A percentile compares a stretch with the other conserved stretches of the same genome.
phyloP scores from a whole-genome alignment of 768 basidiomycete genomes.

The Pluteus cervinus region DNA sequence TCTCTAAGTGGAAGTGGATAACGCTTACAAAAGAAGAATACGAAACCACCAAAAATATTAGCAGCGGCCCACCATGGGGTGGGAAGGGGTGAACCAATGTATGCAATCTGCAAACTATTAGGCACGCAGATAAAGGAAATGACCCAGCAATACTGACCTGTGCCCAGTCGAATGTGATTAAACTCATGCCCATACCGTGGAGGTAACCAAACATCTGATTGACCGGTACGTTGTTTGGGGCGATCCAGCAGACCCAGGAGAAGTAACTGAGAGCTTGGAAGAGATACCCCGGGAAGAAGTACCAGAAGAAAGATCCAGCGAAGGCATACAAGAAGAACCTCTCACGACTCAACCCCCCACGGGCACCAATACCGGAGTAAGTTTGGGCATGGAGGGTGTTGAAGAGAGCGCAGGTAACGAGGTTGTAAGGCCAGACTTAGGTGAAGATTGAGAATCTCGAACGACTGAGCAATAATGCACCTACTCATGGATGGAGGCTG shows the following conservation, averaged over 20 bases:
- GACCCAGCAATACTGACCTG: conserved; percentile 35
- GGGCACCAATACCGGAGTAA: conserved; percentile 59
- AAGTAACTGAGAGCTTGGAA: conserved; percentile 62
- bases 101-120: conserved; percentile 39
- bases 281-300: conserved; percentile 67
- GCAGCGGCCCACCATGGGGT: conserved; percentile 84
- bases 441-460: conserved; percentile 24
- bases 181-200: conserved; percentile 60
- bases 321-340: conserved; percentile 72
- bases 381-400: conserved; percentile 75
- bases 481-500: conserved; percentile 65
- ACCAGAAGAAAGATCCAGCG: conserved; percentile 53
- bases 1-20: neutral
- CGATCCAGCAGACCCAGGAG: conserved; percentile 60
- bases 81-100: conserved; percentile 65
- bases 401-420: conserved; percentile 70
- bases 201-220: conserved; percentile 73
- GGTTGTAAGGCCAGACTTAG: conserved; percentile 73
- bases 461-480: conserved; percentile 11
- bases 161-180: conserved; percentile 80
- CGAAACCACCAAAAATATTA: conserved; percentile 56
- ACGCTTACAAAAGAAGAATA: conserved; percentile 58
- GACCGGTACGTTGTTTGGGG: conserved; percentile 57
- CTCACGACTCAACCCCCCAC: conserved; percentile 67
- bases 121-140: conserved; percentile 5